Evolutionary conservation across 495 filamentous ascomycete genomes (phyloP), one percentile per base, ranked within the genome.

Genomic region (Aspergillus nidulans): DNA sequence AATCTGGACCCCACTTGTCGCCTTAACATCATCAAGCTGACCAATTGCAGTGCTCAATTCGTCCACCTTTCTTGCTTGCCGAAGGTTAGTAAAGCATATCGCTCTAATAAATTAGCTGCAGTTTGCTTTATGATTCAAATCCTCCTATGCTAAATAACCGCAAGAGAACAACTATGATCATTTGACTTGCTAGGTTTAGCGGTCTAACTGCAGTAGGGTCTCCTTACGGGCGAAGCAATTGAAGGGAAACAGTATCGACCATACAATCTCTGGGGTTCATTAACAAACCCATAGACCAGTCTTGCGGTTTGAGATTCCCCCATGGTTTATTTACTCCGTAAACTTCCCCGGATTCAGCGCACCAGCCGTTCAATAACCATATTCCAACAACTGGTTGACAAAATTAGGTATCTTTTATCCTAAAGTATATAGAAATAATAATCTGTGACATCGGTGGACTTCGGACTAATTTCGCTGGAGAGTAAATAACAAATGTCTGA

Each of bases 1-100:
- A 49, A 56, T 49, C 38, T 18, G 26, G 34, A 12, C 52, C 53
- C 43, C 53, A 41, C 53, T 24, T 49, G 21, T 48, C 7, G 36
- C 24, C 21, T 56, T 41, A 13, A 42, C 21, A 55, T 23, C 43
- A 16, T 49, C 12, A 40, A 32, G 20, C 15, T 12, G 47, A n/a
- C 53, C 53, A 55, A 55, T 44, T 44, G 42, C 16, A 41, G 10
- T 26, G 38, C 53, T 23, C 19, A 20, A 15, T 49, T 36, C 26
- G 12, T 36, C 9, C 46, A 49, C 46, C 24, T 41, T 36, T n/a
- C 38, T 15, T 28, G 30, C 20, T 48, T 20, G 7, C 46, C 15
- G n/a, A 26, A 4, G 5, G 26, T 34, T 34, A 34, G 2, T 48
- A 2, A 20, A 25, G 15, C 28, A 34, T 4, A 32, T 47, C 6